A percentile compares a stretch with the other conserved stretches of the same genome.
Evolutionary conservation across 2,329 filamentous ascomycete species (phyloP).

Genomic region (Talaromyces amestolkiae): DNA sequence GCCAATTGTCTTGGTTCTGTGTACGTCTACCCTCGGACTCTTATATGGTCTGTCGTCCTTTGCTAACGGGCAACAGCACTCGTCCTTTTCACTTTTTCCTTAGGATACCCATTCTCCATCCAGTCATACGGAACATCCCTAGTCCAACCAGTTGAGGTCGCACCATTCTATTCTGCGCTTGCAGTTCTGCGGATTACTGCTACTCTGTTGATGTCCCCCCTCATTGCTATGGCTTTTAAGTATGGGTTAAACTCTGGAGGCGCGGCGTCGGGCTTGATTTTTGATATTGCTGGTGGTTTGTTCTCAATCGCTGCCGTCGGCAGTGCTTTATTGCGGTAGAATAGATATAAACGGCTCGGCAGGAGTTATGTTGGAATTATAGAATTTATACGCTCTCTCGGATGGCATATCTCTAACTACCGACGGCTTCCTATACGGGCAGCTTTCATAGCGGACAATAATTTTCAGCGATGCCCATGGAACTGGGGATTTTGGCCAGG

Average conservation of each 20-base stretch:
- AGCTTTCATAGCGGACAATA: too few relatives aligned
- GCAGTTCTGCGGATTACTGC: constrained; percentile 1
- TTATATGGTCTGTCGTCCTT: background rate
- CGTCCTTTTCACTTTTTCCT: constrained; percentile 1
- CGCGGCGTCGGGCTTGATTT: constrained; percentile 1
- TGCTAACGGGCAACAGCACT: background rate
- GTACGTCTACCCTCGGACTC: background rate
- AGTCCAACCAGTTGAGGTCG: constrained; percentile 6
- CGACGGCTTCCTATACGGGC: too few relatives aligned
- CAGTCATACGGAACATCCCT: constrained; percentile 3
- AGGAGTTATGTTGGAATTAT: background rate
- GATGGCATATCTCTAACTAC: too few relatives aligned
- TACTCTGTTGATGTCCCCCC: background rate
- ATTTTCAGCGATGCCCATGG: too few relatives aligned
- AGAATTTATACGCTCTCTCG: background rate
- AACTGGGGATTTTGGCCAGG: too few relatives aligned
- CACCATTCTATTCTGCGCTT: constrained; percentile 4
- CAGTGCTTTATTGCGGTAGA: background rate
- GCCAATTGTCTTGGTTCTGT: background rate
- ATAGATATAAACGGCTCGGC: background rate
- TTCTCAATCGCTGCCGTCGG: background rate
- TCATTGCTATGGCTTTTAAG: constrained; percentile 3
- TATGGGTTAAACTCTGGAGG: background rate
- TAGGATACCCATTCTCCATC: constrained; percentile 1
- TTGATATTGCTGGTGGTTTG: background rate